Base-by-base conservation (phyloP, 768 basidiomycete species). In the Boletus huronensis region DNA sequence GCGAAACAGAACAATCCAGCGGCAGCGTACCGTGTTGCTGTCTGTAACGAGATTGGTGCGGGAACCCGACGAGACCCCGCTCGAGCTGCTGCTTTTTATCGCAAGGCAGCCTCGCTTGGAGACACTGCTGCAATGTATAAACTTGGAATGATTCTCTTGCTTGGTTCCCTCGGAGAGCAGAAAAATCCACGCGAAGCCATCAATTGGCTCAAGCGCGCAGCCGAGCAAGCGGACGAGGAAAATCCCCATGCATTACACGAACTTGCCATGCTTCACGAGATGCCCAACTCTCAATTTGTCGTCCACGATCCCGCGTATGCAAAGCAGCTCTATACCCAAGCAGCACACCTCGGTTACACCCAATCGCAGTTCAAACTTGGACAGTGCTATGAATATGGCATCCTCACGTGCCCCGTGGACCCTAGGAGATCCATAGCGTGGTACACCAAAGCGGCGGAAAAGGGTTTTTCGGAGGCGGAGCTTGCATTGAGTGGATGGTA, bases 71-170 rank as follows among this genome's bases (percentile, higher is more conserved):
- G 86, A 62, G 96, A 98, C 65, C 86, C 86, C 0, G 79, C 85
- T 21, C 83, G 97, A 42, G 97, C 97, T 8, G 87, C 93, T 26
- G 87, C 93, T 5, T 98, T 99, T 68, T 98, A 98, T 74, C 86
- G 95, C 56, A 98, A 98, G 71, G 92, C 97, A 5, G 94, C 94
- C 9, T 93, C 93, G 1, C 76, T 98, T 34, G 95, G 95, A 19
- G 97, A 98, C 70, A 98, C 96, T 0, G 86, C 96, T 26, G 97
- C 94, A 3, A 99, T 98, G 97, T 98, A 97, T 77, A 98, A 98
- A 71, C 84, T 99, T n/a, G 94, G 94, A n/a, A 95, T 97, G 88
- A 90, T 98, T 58, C 79, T 97, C 29, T 78, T 98, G 21, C 82
- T 90, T 34, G 96, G 95, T 11, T 73, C 84, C 16, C 79, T 98